Evolutionary conservation across 1,284 basidiomycete species (phyloP).

Genomic region (Dichomitus squalens): DNA sequence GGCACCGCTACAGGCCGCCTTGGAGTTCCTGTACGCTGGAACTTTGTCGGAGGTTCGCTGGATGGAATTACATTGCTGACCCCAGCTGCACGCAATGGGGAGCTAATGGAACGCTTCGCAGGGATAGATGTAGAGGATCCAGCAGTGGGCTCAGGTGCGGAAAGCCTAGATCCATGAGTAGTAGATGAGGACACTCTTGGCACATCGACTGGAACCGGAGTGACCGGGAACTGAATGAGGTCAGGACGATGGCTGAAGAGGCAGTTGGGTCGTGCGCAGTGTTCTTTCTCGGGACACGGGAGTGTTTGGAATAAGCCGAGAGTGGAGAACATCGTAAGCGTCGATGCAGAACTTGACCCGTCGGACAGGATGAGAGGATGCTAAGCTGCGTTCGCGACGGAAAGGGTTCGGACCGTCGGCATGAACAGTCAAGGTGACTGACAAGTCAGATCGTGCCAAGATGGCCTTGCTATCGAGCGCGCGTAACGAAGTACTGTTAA

Average conservation of each 20-base stretch:
- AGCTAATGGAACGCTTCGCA: conserved; percentile 35
- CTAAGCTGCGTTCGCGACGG: background rate
- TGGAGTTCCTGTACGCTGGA: conserved; percentile 51
- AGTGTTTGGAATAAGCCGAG: conserved; percentile 58
- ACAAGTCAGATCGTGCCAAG: background rate
- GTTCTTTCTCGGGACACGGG: conserved; percentile 59
- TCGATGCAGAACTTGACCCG: background rate
- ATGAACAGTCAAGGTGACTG: background rate
- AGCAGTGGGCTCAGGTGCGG: conserved; percentile 9
- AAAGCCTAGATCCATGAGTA: conserved; percentile 12
- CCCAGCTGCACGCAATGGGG: conserved; percentile 15
- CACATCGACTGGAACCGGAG: conserved; percentile 42
- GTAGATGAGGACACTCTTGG: conserved; percentile 26
- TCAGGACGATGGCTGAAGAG: conserved; percentile 62
- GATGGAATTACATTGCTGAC: conserved; percentile 24
- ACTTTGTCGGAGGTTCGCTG: conserved; percentile 59
- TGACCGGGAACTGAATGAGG: conserved; percentile 37
- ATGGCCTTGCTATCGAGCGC: too few relatives aligned
- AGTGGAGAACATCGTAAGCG: conserved; percentile 63
- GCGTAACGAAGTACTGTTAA: too few relatives aligned
- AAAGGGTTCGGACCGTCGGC: background rate
- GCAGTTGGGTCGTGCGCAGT: conserved; percentile 57
- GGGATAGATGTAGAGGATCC: conserved; percentile 26
- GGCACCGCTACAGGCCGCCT: conserved; percentile 45
- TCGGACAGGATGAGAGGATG: background rate